Percentiles rank a stretch among this genome's conserved stretches.
Evolutionary conservation across 1,284 basidiomycete species (phyloP).

Genomic region (Ustanciosporium gigantosporum): DNA sequence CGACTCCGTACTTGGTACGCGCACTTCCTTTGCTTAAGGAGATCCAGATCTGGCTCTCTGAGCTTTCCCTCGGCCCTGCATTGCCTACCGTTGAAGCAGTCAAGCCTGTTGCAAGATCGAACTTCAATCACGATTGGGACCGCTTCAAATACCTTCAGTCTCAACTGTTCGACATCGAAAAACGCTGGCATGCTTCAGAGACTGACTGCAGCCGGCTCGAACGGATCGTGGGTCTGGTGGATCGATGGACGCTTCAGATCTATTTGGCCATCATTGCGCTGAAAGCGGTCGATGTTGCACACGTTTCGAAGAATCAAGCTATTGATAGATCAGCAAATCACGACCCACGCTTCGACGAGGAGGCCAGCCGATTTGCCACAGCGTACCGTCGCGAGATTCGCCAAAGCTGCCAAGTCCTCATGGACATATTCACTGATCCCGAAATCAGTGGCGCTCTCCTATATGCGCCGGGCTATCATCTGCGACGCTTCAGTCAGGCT

Average conservation of each 20-base stretch:
- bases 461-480: slow-evolving; percentile 30
- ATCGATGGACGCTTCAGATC: slow-evolving; percentile 28
- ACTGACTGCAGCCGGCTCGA: slow-evolving; percentile 32
- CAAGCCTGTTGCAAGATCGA: slow-evolving; percentile 4
- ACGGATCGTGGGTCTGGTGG: slow-evolving; percentile 25
- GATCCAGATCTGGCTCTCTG: slow-evolving; percentile 22
- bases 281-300: slow-evolving; percentile 11
- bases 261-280: slow-evolving; percentile 21
- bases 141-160: slow-evolving; percentile 35
- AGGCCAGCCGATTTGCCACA: slow-evolving; percentile 20
- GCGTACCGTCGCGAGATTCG: slow-evolving; percentile 22
- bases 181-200: slow-evolving; percentile 27
- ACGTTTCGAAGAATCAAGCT: slow-evolving; percentile 6
- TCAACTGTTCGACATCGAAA: slow-evolving; percentile 29
- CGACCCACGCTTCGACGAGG: slow-evolving; percentile 21
- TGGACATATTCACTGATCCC: slow-evolving; percentile 36
- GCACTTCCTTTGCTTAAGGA: slow-evolving; percentile 19
- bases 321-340: slow-evolving; percentile 6
- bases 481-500: slow-evolving; percentile 20
- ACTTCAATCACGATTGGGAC: slow-evolving; percentile 33
- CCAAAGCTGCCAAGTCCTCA: slow-evolving; percentile 27
- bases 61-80: slow-evolving; percentile 17
- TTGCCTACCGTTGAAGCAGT: slow-evolving; percentile 10
- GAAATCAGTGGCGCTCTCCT: slow-evolving; percentile 29
- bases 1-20: slow-evolving; percentile 11